A percentile compares a stretch with the other conserved stretches of the same genome.
These are phyloP conservation scores for Pezicula neosporulosa DNA, from an alignment of 2,329 filamentous ascomycete genomes.

Conservation along the genomic window DNA sequence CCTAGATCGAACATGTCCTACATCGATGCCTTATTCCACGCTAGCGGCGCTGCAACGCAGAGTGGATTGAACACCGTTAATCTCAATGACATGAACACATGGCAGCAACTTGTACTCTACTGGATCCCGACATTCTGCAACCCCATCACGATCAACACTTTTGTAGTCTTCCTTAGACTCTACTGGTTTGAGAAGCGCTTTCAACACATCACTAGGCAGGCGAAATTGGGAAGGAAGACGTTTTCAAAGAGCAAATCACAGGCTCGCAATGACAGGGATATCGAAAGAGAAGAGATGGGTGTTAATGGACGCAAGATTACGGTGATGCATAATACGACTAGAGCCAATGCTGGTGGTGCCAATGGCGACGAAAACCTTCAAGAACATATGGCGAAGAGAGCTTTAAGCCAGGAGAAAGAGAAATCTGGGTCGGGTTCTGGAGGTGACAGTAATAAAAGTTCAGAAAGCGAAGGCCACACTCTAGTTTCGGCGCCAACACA, in stretches of 20 bases:
- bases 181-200: conserved; percentile 99
- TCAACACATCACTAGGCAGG: conserved; percentile 75
- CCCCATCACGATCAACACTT: conserved; percentile 79
- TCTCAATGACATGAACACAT: conserved; percentile 63
- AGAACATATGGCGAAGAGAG: conserved; percentile 5
- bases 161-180: conserved; percentile 85
- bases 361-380: conserved; percentile 47
- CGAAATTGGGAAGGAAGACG: conserved; percentile 63
- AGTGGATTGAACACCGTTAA: conserved; percentile 84
- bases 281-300: conserved; percentile 44
- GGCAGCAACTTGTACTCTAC: conserved; percentile 72
- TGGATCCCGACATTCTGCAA: conserved; percentile 71
- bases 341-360: conserved; percentile 45
- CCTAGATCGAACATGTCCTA: conserved; percentile 62
- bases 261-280: conserved; percentile 37
- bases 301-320: conserved; percentile 64
- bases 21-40: conserved; percentile 86
- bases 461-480: conserved; percentile 8
- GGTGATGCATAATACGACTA: conserved; percentile 57
- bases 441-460: conserved; percentile 10
- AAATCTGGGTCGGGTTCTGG: conserved; percentile 9
- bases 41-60: conserved; percentile 83
- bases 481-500: neutral
- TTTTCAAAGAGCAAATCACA: conserved; percentile 50
- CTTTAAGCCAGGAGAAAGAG: conserved; percentile 12